A percentile compares a stretch with the other conserved stretches of the same genome.
Evolutionary conservation across 306 rosid species (phyloP).

Genomic region (Quercus alba): DNA sequence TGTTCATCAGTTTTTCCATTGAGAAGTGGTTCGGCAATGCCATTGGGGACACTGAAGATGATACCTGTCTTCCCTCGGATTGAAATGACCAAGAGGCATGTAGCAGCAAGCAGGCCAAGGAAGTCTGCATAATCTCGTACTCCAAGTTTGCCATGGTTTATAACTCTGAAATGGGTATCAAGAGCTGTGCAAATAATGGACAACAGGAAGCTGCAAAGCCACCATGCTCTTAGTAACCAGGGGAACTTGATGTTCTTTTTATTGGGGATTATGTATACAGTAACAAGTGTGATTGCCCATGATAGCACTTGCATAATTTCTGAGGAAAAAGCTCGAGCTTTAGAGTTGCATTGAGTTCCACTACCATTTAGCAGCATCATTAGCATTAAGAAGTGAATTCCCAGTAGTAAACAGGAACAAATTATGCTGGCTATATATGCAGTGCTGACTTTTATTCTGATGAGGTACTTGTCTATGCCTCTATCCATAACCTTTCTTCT

Average conservation of each 20-base stretch:
- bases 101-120: conserved; percentile 50
- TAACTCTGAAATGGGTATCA: conserved; percentile 36
- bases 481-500: conserved; percentile 27
- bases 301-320: conserved; percentile 49
- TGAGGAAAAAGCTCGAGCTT: conserved; percentile 39
- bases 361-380: conserved; percentile 38
- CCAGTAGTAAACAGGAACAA: conserved; percentile 46
- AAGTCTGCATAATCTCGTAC: conserved; percentile 52
- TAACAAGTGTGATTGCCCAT: conserved; percentile 45
- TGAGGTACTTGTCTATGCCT: conserved; percentile 26
- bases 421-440: conserved; percentile 48
- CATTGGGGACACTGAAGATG: conserved; percentile 22
- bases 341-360: conserved; percentile 44
- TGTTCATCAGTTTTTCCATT: conserved; percentile 33
- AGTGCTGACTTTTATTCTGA: conserved; percentile 29
- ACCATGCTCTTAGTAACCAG: conserved; percentile 83
- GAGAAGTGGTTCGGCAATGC: conserved; percentile 64
- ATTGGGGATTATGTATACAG: conserved; percentile 34
- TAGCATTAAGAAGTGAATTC: conserved; percentile 38
- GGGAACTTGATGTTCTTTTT: conserved; percentile 41
- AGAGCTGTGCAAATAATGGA: conserved; percentile 32
- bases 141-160: conserved; percentile 26
- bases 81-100: conserved; percentile 54
- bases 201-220: conserved; percentile 64
- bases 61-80: conserved; percentile 63